Base-by-base conservation (phyloP, 768 basidiomycete genomes). In the Wakefieldia striispora region DNA sequence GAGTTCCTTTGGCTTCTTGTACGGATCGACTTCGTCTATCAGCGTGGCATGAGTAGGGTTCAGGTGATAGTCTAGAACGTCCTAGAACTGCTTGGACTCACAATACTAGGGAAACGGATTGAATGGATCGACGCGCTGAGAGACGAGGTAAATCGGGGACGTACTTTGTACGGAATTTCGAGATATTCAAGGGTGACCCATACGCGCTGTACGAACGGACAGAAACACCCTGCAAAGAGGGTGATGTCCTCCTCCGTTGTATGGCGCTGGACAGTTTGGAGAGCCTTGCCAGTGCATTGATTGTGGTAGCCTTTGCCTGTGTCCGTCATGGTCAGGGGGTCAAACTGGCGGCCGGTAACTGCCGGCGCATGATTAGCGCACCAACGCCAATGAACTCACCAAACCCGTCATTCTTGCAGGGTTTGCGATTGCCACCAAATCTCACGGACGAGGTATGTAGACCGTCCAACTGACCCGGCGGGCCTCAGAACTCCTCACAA, bases 151-250 rank as follows among this genome's bases (percentile, higher is more conserved):
- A 38, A 21, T 62, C 53, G n/a, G 26, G 36, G 1, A 53, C 31
- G 44, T 71, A 85, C 86, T 63, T 83, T 79, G 70, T 94, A 91
- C 3, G 82, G 79, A 39, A 91, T 78, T 1, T 73, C 76, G 19
- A 89, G 78, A 53, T 79, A 76, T 64, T 92, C 88, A 26, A 91
- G 72, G 0, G 82, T 77, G 17, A 83, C 75, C 90, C 91, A 93
- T 2, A 80, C 86, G 14, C 90, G 75, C 65, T 91, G 88, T 2
- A 91, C 88, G 61, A 91, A 91, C 0, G 88, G 87, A 62, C 88
- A 90, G 60, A 88, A 88, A 61, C 85, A 88, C 45, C 80, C 76
- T 9, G 74, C 82, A 55, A 88, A 91, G 20, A 92, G 72, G 1
- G 79, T 84, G 53, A 87, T 80, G 45, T 82, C 76, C 57, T 75